Percentiles rank a stretch among this genome's conserved stretches.
Conservation (phyloP, 1,139 yeast species). For the Meyerozyma sp. region DNA sequence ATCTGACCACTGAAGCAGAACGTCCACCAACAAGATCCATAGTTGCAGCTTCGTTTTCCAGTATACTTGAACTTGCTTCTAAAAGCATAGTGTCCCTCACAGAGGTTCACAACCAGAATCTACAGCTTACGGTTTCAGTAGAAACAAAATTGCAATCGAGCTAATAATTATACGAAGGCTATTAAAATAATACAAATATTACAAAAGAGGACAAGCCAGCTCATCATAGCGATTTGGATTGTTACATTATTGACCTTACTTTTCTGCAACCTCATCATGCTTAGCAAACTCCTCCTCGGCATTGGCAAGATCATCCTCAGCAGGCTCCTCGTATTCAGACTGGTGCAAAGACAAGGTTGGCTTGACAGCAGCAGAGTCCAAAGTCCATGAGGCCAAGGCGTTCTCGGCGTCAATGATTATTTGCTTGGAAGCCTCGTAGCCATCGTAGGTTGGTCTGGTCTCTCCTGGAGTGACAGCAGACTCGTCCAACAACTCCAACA, state of each 20-base stretch:
- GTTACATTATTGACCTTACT: conserved; percentile 2
- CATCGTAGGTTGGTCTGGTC: conserved; percentile 97
- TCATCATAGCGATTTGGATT: not conserved
- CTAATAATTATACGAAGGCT: not conserved
- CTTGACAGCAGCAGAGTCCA: conserved; percentile 91
- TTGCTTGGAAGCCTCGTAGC: conserved; percentile 97
- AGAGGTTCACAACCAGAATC: not conserved
- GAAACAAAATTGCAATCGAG: not conserved
- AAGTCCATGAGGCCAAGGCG: conserved; percentile 94
- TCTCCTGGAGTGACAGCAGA: conserved; percentile 98
- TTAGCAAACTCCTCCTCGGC: conserved; percentile 40
- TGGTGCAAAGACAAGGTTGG: conserved; percentile 90
- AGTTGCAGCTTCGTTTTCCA: conserved; percentile 36
- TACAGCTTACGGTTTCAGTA: not conserved
- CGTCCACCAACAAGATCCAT: conserved; percentile 15
- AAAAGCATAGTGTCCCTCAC: conserved; percentile 2
- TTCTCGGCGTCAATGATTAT: conserved; percentile 95
- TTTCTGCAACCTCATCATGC: conserved; percentile 22
- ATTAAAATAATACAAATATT: conserved; percentile 1
- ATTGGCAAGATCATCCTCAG: conserved; percentile 41
- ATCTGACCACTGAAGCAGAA: conserved; percentile 1
- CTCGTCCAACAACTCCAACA: conserved; percentile 92
- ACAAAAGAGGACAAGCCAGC: not conserved
- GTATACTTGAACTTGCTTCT: conserved; percentile 33
- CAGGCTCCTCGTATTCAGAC: conserved; percentile 53